These are phyloP conservation scores for Rhizophora mangle DNA, from an alignment of 345 rosid genomes.

Conservation along the genomic window DNA sequence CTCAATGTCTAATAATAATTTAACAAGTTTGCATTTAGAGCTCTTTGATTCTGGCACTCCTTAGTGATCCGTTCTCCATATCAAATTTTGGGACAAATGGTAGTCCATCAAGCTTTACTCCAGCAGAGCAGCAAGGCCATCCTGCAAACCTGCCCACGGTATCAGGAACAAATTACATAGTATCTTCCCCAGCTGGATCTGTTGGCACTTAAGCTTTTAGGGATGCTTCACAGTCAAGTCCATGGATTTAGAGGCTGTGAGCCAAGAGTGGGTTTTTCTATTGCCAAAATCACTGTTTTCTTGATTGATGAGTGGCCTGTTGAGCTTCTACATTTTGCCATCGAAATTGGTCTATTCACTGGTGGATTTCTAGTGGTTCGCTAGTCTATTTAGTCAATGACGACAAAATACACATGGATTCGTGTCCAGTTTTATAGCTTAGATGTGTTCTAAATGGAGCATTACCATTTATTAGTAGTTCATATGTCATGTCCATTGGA, in stretches of 20 bases:
- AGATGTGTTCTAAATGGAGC: too few relatives aligned
- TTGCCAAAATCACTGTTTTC: not conserved
- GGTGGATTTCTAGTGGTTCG: not conserved
- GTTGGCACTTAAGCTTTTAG: conserved; percentile 84
- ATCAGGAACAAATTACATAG: conserved; percentile 74
- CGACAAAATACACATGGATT: not conserved
- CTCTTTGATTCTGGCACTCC: too few relatives aligned
- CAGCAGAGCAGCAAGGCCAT: conserved; percentile 40
- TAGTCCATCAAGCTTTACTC: conserved; percentile 81
- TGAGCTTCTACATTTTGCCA: too few relatives aligned
- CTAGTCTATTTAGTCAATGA: not conserved
- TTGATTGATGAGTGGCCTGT: not conserved
- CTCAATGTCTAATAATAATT: not conserved
- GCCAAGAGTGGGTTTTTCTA: not conserved
- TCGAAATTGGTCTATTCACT: not conserved
- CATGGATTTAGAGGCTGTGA: conserved; percentile 53
- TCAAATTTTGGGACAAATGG: conserved; percentile 40
- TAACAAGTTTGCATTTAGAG: not conserved
- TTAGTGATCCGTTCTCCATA: not conserved
- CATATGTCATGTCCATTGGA: too few relatives aligned
- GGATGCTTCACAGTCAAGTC: conserved; percentile 73
- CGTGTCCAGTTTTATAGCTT: too few relatives aligned
- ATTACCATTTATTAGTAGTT: too few relatives aligned
- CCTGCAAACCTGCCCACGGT: conserved; percentile 49
- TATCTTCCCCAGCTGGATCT: conserved; percentile 90